Evolutionary conservation across 1,139 yeast species (phyloP), one percentile per base, ranked within the genome.

Genomic region (Kazachstania sp.): DNA sequence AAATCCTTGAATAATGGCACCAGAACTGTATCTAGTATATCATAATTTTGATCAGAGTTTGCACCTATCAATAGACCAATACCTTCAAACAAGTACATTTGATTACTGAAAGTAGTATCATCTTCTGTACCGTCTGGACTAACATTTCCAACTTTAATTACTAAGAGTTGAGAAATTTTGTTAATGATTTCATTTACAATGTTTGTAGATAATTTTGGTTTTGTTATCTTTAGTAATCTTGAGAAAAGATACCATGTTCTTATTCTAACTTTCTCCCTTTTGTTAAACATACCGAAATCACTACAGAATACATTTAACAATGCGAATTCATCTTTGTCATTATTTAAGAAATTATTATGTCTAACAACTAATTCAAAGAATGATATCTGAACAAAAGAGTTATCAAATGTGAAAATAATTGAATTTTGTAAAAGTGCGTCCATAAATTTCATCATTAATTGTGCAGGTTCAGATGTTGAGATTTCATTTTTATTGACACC

Each of bases 161-260:
- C 45, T 34, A 87, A 70, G 45, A 85, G 68, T n/a, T 77, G 76
- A 58, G 60, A 68, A 50, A 63, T 72, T 58, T 69, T 79, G 48
- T 62, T 63, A 18, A 81, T 69, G 15, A 83, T 71, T 51, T 72
- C 73, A 44, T 77, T 71, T 30, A 82, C 69, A 13, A 74, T 67
- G 41, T 64, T 70, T 38, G 77, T 77, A 30, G 78, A 74, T 29
- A 79, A 69, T 47, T 77, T 69, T 30, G 90, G 87, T 60, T 81
- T 84, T 2, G 92, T 82, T 43, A 83, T 69, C 62, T 85, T 87
- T 56, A 90, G 74, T 59, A 88, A 86, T 61, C 95, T 77, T 60
- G 83, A 83, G 56, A 92, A 86, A 53, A 90, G 71, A 64, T 87
- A 92, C 96, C 98, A 92, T 45, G 94, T 75, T 64, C 97, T 79